Conservation (phyloP, 345 rosid species). For the Leavenworthia alabamica region DNA sequence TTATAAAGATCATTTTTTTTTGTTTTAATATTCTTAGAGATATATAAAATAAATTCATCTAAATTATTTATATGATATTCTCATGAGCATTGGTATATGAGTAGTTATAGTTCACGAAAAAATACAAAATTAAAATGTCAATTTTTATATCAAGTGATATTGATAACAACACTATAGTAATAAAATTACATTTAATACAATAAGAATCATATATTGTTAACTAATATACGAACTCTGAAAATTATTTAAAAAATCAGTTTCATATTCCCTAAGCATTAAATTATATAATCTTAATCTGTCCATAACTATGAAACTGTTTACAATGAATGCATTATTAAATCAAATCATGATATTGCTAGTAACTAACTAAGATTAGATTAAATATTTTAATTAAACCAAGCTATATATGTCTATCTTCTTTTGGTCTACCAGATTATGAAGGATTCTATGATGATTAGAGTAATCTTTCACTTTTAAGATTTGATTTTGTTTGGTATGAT, state of each 20-base stretch:
- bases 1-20: too few relatives aligned
- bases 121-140: neutral
- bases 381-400: neutral
- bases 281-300: constrained; percentile 23
- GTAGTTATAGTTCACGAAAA: neutral
- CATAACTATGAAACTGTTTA: constrained; percentile 22
- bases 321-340: constrained; percentile 12
- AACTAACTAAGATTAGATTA: constrained; percentile 14
- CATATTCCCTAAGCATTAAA: constrained; percentile 27
- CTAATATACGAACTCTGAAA: neutral
- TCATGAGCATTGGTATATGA: too few relatives aligned
- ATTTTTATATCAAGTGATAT: neutral
- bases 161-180: neutral
- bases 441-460: constrained; percentile 17
- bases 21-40: too few relatives aligned
- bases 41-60: too few relatives aligned
- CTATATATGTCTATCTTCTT: neutral
- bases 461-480: constrained; percentile 24
- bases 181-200: neutral
- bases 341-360: constrained; percentile 16
- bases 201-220: neutral
- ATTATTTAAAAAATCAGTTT: neutral
- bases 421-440: neutral
- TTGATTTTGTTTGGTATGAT: constrained; percentile 15
- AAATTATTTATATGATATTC: too few relatives aligned